Evolutionary conservation across 495 filamentous ascomycete species (phyloP).

Genomic region (Rostrohypoxylon terebratum): DNA sequence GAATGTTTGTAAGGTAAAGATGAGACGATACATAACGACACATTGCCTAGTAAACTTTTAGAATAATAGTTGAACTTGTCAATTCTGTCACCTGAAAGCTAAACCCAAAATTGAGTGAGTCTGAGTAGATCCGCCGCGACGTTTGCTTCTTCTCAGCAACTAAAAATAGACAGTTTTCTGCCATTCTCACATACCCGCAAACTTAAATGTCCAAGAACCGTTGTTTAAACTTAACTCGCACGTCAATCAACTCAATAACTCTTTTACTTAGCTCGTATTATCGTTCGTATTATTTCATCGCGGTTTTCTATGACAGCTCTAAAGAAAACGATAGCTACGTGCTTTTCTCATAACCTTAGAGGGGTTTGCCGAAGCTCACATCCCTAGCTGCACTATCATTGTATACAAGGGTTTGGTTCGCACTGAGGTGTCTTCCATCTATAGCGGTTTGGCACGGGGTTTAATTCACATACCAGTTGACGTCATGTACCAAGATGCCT

Average conservation of each 20-base stretch:
- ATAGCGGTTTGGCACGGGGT: neutral
- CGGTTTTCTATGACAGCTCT: neutral
- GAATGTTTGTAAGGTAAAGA: neutral
- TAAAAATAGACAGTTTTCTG: constrained; percentile 35
- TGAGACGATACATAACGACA: neutral
- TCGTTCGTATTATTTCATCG: neutral
- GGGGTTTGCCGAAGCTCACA: constrained; percentile 22
- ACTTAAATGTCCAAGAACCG: neutral
- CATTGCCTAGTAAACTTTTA: neutral
- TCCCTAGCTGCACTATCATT: too few relatives aligned
- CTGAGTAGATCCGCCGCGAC: constrained; percentile 17
- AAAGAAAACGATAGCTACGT: neutral
- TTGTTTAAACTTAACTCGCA: neutral
- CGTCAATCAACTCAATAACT: constrained; percentile 1
- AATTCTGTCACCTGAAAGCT: constrained; percentile 11
- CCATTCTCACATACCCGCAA: constrained; percentile 18
- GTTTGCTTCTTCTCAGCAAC: constrained; percentile 19
- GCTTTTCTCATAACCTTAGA: constrained; percentile 5
- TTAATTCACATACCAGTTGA: neutral
- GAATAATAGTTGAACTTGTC: neutral
- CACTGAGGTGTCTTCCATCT: too few relatives aligned
- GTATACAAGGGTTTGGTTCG: too few relatives aligned
- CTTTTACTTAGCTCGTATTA: neutral
- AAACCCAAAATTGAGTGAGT: constrained; percentile 17
- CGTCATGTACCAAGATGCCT: too few relatives aligned